Base-by-base conservation (phyloP, 441 rosid genomes). In the Lagerstroemia fauriei region DNA sequence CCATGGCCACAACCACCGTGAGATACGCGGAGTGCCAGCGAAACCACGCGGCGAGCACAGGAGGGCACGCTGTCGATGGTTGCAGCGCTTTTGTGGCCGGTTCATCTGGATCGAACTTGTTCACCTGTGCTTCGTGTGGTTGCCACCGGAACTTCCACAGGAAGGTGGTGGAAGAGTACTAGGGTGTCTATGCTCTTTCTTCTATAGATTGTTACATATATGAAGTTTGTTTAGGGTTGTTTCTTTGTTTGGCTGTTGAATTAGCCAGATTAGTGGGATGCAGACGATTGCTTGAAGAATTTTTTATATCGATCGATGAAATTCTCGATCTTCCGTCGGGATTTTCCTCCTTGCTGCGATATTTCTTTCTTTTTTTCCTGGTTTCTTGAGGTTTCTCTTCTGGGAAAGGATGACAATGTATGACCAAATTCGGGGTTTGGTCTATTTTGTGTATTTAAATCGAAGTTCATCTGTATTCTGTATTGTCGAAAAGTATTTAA, bases 91-190 rank as follows among this genome's bases (percentile, higher is more conserved):
- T 34, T 48, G 53, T 78, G 34, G 72, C 73, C 18, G 48, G 73
- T 27, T 59, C 70, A 34, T 38, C 70, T 9, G 80, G 80, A 29
- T 24, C 57, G 20, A 38, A 53, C 17, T 2, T 38, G 9, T 78
- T 34, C 32, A 38, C 80, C 27, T 78, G 80, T n/a, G 80, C 80
- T 13, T 63, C 80, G 34, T 78, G 80, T 24, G 80, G 80, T 17
- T 78, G 80, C 80, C 80, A 78, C 71, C n/a, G 80, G 57, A 78
- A 78, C 73, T 78, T 78, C 73, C 80, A 78, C 51, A 78, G 65
- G 80, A 78, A 78, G 73, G 80, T 59, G 73, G 72, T 59, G 34
- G 50, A 31, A 14, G 22, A 66, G 71, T 11, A 66, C 32, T 66
- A n/a, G 70, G 34, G 27, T 38, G 44, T 38, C 44, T 12, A 41